Evolutionary conservation across 2,329 filamentous ascomycete species (phyloP), one percentile per base, ranked within the genome.

Genomic region (Leptographium radiaticola): DNA sequence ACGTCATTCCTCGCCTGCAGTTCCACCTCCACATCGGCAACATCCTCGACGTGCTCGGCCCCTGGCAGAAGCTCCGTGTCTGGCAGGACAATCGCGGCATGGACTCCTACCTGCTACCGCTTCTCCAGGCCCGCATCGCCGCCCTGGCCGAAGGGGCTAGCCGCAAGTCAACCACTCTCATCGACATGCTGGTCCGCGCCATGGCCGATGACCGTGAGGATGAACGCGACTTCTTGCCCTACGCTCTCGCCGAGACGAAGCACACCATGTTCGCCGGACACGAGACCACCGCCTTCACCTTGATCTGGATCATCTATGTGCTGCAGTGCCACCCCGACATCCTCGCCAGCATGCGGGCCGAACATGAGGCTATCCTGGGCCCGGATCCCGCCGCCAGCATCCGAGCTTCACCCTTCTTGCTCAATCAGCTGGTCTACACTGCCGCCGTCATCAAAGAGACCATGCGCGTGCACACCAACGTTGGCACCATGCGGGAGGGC

Each of bases 381-480:
- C 30, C 44, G 5, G 68, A 73, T 43, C 60, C 67, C 31, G 64
- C 68, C 13, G 64, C 66, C 3, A 68, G 68, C 5, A 79, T 33
- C 60, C 66, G 44, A 57, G 68, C 13, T 64, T 74, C 33, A 69
- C 75, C 6, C 62, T 70, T 55, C 36, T 66, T 74, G 15, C 67
- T 81, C 53, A 76, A 75, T 61, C 67, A 71, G 33, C 68, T 81
- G 16, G 68, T 70, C 0, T 81, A 78, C 61, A 78, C 76, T 4
- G 67, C 65, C 11, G 77, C 76, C 44, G 71, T 79, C 20, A 71
- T 79, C 57, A 77, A 79, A 59, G 79, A 83, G 63, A 67, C 71
- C 0, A 65, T 81, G 18, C 71, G 78, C 11, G 61, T 81, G 38
- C 77, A 74, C 58, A 76, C 76, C 1, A 71, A 77, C 1, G 76